Conservation (phyloP, 495 filamentous ascomycete genomes). For the Hypoxylon rickii region DNA sequence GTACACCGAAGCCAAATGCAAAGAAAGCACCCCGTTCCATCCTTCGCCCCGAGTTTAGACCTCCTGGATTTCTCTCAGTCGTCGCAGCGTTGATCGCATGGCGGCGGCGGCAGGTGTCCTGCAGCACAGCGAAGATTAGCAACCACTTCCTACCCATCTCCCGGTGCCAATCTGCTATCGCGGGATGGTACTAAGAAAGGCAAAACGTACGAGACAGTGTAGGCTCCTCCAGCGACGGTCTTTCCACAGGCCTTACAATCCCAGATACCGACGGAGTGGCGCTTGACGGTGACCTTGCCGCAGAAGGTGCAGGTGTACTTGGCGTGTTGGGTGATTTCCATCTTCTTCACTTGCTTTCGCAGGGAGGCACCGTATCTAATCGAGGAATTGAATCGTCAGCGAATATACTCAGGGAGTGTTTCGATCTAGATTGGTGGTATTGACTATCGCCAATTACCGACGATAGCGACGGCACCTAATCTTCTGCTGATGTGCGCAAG, state of each 20-base stretch:
- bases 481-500: not conserved
- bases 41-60: conserved; percentile 61
- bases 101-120: conserved; percentile 96
- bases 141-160: not conserved
- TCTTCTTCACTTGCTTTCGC: conserved; percentile 99
- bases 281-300: conserved; percentile 93
- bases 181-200: not conserved
- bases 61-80: conserved; percentile 97
- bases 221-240: conserved; percentile 94
- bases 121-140: conserved; percentile 34
- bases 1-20: conserved; percentile 38
- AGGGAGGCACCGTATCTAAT: conserved; percentile 95
- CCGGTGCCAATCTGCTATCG: not conserved
- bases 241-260: conserved; percentile 91
- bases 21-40: conserved; percentile 26
- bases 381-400: not conserved
- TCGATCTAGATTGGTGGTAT: too few species aligned
- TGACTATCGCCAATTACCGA: too few species aligned
- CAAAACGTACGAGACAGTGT: conserved; percentile 87
- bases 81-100: conserved; percentile 94
- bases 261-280: conserved; percentile 94
- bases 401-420: too few species aligned
- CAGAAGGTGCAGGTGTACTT: conserved; percentile 89
- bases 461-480: too few species aligned
- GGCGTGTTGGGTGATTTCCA: conserved; percentile 97